Evolutionary conservation across 805 yeast genomes (phyloP), one percentile per base, ranked within the genome.

Genomic region (Zygotorulaspora chibaensis): DNA sequence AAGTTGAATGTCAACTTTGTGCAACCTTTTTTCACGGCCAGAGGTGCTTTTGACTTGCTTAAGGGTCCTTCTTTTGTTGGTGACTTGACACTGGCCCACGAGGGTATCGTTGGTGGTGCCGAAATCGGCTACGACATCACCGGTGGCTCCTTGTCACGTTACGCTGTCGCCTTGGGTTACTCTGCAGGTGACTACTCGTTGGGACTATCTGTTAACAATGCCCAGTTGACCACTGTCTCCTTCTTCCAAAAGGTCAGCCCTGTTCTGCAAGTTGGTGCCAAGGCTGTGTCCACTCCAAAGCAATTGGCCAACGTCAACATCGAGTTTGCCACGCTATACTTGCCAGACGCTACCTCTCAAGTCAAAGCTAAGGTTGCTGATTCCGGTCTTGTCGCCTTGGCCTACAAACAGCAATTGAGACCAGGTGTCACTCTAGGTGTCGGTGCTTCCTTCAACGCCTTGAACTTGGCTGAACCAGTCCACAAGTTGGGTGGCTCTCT

Each of bases 341-440:
- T 76, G 59, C 82, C 95, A 67, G 99, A 93, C 77, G 69, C 77
- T 48, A 68, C 91, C 54, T 83, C 96, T 55, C 90, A 87, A 67
- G 85, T 93, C 70, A 93, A 93, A 83, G 97, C 95, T 61, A 91
- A 90, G 81, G 81, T 93, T 62, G 90, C 96, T 66, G 96, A 91
- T 75, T 83, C 91, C 56, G 98, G 99, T 75, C 75, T 89, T 62
- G 84, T 96, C 59, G 89, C 96, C 57, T 75, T 93, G 63, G 79
- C 96, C 54, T 93, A 90, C 84, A 85, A 91, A 67, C 98, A 91
- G 77, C 83, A 80, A 62, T 80, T 93, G 71, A 87, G 91, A 77
- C 95, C 95, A 52, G 97, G 97, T 72, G 96, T 93, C 62, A 87
- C 87, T 66, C 77, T 93, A 63, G 99, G 99, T 71, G 80, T 93